Percentiles rank a stretch among this genome's conserved stretches.
These are phyloP conservation scores for Paraleonurus japonicus DNA, from an alignment of 257 asterid species.

Conservation along the genomic window DNA sequence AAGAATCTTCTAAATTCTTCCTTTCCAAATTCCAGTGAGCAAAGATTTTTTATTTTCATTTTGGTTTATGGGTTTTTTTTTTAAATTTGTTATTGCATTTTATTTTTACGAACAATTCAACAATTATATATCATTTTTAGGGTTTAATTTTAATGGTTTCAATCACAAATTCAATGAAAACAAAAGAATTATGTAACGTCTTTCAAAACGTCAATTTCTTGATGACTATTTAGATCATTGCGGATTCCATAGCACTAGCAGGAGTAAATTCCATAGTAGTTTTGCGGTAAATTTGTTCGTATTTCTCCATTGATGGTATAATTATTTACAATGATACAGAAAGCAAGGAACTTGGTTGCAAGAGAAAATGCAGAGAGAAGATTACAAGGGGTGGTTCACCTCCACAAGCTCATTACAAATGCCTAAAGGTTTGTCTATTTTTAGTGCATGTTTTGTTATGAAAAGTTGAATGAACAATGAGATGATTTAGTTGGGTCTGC, in stretches of 20 bases:
- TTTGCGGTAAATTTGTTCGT: background rate
- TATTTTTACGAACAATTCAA: too few relatives aligned
- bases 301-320: background rate
- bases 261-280: background rate
- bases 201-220: too few relatives aligned
- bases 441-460: constrained; percentile 8
- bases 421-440: background rate
- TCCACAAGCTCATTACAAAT: constrained; percentile 45
- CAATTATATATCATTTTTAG: too few relatives aligned
- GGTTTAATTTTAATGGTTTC: too few relatives aligned
- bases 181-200: too few relatives aligned
- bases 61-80: too few relatives aligned
- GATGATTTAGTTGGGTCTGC: background rate
- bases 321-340: constrained; percentile 29
- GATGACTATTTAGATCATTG: too few relatives aligned
- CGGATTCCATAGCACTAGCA: background rate
- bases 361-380: constrained; percentile 70
- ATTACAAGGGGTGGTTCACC: constrained; percentile 53
- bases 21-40: too few relatives aligned
- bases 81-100: too few relatives aligned
- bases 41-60: too few relatives aligned
- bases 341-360: constrained; percentile 28
- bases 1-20: too few relatives aligned
- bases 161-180: too few relatives aligned
- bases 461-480: background rate